Conservation (phyloP, 176 grass and related monocot genomes). For the Hordeum vulgare region DNA sequence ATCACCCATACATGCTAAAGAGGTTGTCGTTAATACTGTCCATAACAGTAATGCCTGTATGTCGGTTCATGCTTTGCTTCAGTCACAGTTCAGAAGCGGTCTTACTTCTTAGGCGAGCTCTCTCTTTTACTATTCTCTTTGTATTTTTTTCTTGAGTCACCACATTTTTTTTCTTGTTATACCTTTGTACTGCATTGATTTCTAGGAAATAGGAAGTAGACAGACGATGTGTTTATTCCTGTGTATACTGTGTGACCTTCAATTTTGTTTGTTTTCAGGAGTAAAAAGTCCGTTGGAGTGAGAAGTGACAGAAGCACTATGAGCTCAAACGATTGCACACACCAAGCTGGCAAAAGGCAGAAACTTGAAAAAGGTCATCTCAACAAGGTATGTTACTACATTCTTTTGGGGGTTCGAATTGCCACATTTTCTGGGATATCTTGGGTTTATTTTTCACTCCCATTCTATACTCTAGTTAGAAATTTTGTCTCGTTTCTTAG, state of each 20-base stretch:
- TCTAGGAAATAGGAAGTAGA: not conserved
- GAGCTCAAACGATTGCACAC: constrained; percentile 46
- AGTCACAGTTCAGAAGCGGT: not conserved
- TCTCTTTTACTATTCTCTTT: not conserved
- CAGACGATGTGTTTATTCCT: not conserved
- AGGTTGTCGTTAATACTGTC: not conserved
- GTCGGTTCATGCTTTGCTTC: not conserved
- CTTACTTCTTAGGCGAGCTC: not conserved
- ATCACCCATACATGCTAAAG: not conserved
- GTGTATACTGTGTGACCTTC: not conserved
- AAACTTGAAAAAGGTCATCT: constrained; percentile 83
- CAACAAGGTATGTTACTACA: constrained; percentile 48
- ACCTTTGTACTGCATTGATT: not conserved
- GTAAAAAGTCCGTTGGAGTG: constrained; percentile 31
- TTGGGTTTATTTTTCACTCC: not conserved
- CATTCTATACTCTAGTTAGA: not conserved
- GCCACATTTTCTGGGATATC: not conserved
- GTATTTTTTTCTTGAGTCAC: not conserved
- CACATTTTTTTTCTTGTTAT: not conserved
- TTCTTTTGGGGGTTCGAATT: not conserved
- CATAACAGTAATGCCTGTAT: not conserved
- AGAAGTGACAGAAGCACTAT: constrained; percentile 46
- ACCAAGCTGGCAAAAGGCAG: constrained; percentile 89
- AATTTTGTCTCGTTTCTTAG: not conserved
- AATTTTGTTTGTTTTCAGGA: constrained; percentile 41